phyloP scores from a whole-genome alignment of 192 early-diverging fungal genomes.

The Entomortierella chlamydospora region DNA sequence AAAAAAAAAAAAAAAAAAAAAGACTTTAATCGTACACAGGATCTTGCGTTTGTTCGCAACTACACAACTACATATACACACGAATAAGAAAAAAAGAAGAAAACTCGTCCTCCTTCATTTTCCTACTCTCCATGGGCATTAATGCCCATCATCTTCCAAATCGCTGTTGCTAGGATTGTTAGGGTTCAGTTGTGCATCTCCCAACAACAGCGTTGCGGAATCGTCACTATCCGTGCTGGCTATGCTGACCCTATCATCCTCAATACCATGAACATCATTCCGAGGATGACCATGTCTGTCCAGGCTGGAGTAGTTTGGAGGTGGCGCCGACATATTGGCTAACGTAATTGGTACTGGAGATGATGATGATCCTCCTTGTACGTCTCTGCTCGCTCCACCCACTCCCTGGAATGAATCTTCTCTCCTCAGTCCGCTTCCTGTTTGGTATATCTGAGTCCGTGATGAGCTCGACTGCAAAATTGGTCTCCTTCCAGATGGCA shows the following conservation, averaged over 20 bases:
- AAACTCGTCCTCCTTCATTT: neutral
- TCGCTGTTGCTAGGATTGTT: neutral
- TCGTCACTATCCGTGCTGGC: conserved; percentile 20
- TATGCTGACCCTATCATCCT: conserved; percentile 12
- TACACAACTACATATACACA: no score
- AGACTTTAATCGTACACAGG: no score
- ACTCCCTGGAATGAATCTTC: neutral
- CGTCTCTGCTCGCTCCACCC: neutral
- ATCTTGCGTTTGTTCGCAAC: no score
- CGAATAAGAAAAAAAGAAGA: neutral
- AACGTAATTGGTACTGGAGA: conserved; percentile 37
- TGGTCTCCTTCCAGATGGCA: conserved; percentile 1
- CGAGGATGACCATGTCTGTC: conserved; percentile 16
- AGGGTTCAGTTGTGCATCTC: conserved; percentile 6
- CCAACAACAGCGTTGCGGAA: conserved; percentile 16
- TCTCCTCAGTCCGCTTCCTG: neutral
- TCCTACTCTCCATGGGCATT: neutral
- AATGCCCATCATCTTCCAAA: neutral
- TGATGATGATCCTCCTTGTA: neutral
- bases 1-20: neutral
- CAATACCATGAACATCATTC: neutral
- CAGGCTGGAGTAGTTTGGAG: conserved; percentile 56
- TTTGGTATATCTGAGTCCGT: neutral
- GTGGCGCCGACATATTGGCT: conserved; percentile 46
- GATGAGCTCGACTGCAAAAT: conserved; percentile 25